Evolutionary conservation across 768 basidiomycete species (phyloP).

Genomic region (Chlorophyllum brunneum): DNA sequence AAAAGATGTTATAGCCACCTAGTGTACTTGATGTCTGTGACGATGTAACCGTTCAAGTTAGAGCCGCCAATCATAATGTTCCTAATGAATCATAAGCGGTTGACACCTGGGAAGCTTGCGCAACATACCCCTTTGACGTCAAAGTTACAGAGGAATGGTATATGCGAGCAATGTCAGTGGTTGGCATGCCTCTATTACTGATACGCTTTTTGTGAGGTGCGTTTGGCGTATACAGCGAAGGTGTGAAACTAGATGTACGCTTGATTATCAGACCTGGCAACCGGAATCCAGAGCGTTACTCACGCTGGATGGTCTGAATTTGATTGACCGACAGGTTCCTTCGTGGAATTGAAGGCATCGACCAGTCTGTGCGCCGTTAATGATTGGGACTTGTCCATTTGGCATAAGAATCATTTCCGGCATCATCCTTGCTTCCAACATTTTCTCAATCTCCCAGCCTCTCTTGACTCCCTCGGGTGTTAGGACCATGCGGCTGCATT

Average conservation of each 20-base stretch:
- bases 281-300: background rate
- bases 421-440: conserved; percentile 38
- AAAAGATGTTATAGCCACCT: conserved; percentile 15
- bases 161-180: conserved; percentile 44
- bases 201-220: conserved; percentile 38
- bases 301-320: conserved; percentile 31
- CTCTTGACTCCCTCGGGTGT: conserved; percentile 36
- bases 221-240: conserved; percentile 45
- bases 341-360: conserved; percentile 35
- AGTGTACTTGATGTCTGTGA: conserved; percentile 23
- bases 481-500: conserved; percentile 39
- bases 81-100: conserved; percentile 17
- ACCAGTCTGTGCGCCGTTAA: conserved; percentile 40
- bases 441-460: conserved; percentile 43
- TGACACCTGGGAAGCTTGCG: conserved; percentile 16
- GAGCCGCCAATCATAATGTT: conserved; percentile 37
- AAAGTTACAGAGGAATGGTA: conserved; percentile 62
- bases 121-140: conserved; percentile 46
- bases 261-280: background rate
- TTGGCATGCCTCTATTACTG: conserved; percentile 42
- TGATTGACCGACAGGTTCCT: conserved; percentile 21
- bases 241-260: conserved; percentile 26
- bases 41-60: conserved; percentile 37
- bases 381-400: conserved; percentile 40
- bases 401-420: conserved; percentile 36